Conservation (phyloP, 129 eudicot genomes). For the Helichrysum umbraculigerum region DNA sequence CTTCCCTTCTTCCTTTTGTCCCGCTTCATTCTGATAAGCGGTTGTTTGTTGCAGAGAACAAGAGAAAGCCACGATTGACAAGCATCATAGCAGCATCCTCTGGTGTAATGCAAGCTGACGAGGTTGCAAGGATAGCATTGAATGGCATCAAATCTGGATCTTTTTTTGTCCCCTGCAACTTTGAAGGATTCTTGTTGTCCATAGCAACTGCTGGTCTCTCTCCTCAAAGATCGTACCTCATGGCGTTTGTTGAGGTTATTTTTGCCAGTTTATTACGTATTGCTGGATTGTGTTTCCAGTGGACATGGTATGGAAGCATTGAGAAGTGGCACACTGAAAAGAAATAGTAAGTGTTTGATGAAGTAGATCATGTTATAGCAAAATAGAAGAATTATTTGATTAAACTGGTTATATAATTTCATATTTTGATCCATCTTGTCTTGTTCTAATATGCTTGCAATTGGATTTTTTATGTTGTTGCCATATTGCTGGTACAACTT, state of each 20-base stretch:
- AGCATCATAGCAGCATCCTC: slow-evolving; percentile 86
- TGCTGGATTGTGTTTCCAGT: slow-evolving; percentile 72
- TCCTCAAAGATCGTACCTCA: slow-evolving; percentile 81
- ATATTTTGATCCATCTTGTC: background rate
- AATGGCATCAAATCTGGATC: slow-evolving; percentile 67
- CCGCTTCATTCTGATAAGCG: background rate
- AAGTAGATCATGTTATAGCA: background rate
- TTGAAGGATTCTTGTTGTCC: slow-evolving; percentile 65
- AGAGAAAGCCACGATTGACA: slow-evolving; percentile 72
- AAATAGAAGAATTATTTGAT: too few relatives aligned
- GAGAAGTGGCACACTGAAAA: slow-evolving; percentile 63
- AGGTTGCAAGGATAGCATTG: slow-evolving; percentile 76
- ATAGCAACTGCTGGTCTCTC: slow-evolving; percentile 87
- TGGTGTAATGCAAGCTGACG: slow-evolving; percentile 79
- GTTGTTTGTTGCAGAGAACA: slow-evolving; percentile 59
- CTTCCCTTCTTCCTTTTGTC: background rate
- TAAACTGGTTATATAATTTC: background rate
- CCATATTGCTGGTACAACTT: background rate
- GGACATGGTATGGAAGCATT: slow-evolving; percentile 89
- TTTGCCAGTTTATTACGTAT: slow-evolving; percentile 59
- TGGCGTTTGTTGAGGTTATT: slow-evolving; percentile 85
- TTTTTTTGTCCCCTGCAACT: slow-evolving; percentile 82
- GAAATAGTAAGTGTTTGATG: slow-evolving; percentile 39
- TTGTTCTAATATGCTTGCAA: background rate
- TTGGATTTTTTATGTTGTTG: background rate